Conservation (phyloP, 345 rosid genomes). For the Eucalyptus caleyi region DNA sequence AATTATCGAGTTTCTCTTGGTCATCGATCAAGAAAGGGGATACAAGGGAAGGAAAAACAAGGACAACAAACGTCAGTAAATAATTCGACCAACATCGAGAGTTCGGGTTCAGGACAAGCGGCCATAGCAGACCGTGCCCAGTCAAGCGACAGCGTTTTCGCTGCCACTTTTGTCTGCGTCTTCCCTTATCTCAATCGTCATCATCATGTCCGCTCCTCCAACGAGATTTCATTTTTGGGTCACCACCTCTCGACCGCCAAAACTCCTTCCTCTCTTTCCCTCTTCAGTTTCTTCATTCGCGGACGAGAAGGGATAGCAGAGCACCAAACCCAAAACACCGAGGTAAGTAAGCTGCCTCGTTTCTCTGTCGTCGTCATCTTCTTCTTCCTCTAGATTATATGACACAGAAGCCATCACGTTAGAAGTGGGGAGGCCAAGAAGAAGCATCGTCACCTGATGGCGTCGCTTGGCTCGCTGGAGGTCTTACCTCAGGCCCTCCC, state of each 20-base stretch:
- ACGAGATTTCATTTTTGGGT: background rate
- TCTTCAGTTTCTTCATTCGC: background rate
- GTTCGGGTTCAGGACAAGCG: background rate
- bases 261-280: background rate
- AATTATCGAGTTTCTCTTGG: background rate
- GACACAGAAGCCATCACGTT: background rate
- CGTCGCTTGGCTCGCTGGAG: background rate
- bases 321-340: background rate
- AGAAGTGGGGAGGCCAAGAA: background rate
- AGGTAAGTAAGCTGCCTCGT: background rate
- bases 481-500: slow-evolving; percentile 1
- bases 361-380: background rate
- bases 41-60: background rate
- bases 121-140: background rate
- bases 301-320: background rate
- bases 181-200: background rate
- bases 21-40: background rate
- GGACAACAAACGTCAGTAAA: background rate
- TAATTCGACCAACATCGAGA: background rate
- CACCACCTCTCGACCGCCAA: background rate
- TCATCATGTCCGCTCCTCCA: background rate
- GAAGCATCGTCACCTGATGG: background rate
- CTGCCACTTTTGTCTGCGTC: background rate
- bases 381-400: background rate
- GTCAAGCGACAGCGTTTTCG: background rate